Percentiles rank a stretch among this genome's conserved stretches.
Conservation (phyloP, 768 basidiomycete genomes). For the Phanerochaete sordida region DNA sequence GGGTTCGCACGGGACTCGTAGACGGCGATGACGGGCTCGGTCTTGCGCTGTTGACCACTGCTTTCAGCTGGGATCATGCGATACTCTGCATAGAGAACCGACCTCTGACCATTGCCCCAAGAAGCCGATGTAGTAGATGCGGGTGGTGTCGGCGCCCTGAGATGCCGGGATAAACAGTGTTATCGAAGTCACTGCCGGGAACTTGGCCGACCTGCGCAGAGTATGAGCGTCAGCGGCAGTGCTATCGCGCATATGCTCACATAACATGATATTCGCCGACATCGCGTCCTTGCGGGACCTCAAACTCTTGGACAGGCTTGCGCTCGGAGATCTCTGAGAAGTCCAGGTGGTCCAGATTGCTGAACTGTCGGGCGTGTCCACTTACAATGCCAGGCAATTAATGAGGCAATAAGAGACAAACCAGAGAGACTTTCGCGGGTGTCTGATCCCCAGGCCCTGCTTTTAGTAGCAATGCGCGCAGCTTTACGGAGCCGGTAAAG, state of each 20-base stretch:
- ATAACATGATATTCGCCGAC: conserved; percentile 84
- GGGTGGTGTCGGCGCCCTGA: conserved; percentile 73
- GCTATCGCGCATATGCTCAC: too few relatives aligned
- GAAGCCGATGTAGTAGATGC: conserved; percentile 84
- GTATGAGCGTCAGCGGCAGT: neutral
- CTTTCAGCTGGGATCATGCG: neutral
- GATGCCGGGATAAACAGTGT: conserved; percentile 79
- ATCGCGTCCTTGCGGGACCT: conserved; percentile 65
- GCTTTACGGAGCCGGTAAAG: conserved; percentile 83
- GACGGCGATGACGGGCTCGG: conserved; percentile 75
- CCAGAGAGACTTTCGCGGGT: conserved; percentile 67
- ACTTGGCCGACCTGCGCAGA: conserved; percentile 70
- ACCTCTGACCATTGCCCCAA: conserved; percentile 81
- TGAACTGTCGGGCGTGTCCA: too few relatives aligned
- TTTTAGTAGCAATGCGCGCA: conserved; percentile 80
- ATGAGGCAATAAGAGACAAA: conserved; percentile 31
- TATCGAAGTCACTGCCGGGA: conserved; percentile 76
- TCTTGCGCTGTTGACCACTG: conserved; percentile 53
- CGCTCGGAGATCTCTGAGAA: conserved; percentile 69
- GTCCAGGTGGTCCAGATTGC: conserved; percentile 76
- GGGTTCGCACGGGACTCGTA: conserved; percentile 87
- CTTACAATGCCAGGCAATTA: too few relatives aligned
- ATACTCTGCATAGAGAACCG: neutral
- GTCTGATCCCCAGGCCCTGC: conserved; percentile 79
- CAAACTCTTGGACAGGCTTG: conserved; percentile 68